Percentiles rank a stretch among this genome's conserved stretches.
Evolutionary conservation across 2,329 filamentous ascomycete species (phyloP).

Genomic region (Plectosphaerella cucumerina): DNA sequence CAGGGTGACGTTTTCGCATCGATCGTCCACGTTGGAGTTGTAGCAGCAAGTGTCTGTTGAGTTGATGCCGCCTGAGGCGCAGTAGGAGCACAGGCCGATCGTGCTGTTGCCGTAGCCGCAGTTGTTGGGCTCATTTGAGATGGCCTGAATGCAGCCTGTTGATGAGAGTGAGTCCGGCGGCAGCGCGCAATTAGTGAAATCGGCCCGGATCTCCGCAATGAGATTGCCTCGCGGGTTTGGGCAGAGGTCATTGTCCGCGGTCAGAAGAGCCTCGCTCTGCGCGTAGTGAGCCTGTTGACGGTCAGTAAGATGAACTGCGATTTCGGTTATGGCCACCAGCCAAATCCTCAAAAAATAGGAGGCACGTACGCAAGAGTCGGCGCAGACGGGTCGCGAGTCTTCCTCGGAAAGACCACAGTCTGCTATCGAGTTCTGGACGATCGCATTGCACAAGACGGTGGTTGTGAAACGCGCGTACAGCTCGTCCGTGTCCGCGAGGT

Average conservation of each 20-base stretch:
- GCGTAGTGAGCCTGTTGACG: conserved; percentile 67
- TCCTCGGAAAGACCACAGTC: conserved; percentile 63
- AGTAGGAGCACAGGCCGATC: conserved; percentile 82
- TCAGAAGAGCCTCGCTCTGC: conserved; percentile 81
- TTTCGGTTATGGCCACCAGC: too few relatives aligned
- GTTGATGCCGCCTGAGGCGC: conserved; percentile 76
- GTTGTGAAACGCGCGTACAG: conserved; percentile 93
- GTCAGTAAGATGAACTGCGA: conserved; percentile 25
- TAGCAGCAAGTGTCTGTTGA: conserved; percentile 95
- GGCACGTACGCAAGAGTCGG: conserved; percentile 72
- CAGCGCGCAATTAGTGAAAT: conserved; percentile 85
- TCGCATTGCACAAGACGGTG: conserved; percentile 86
- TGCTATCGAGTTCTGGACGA: conserved; percentile 81
- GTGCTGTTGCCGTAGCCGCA: conserved; percentile 76
- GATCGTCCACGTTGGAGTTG: conserved; percentile 67
- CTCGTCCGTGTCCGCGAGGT: conserved; percentile 72
- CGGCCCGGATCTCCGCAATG: conserved; percentile 76
- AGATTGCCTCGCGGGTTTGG: conserved; percentile 60
- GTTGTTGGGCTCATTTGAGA: conserved; percentile 76
- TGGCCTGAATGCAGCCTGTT: conserved; percentile 70
- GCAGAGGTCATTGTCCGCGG: conserved; percentile 71
- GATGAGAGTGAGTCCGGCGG: conserved; percentile 73
- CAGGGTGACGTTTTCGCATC: conserved; percentile 72
- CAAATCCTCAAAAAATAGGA: not conserved
- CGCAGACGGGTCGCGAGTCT: conserved; percentile 74